These are phyloP conservation scores for Rosa multiflora DNA, from an alignment of 306 rosid species.

Conservation along the genomic window DNA sequence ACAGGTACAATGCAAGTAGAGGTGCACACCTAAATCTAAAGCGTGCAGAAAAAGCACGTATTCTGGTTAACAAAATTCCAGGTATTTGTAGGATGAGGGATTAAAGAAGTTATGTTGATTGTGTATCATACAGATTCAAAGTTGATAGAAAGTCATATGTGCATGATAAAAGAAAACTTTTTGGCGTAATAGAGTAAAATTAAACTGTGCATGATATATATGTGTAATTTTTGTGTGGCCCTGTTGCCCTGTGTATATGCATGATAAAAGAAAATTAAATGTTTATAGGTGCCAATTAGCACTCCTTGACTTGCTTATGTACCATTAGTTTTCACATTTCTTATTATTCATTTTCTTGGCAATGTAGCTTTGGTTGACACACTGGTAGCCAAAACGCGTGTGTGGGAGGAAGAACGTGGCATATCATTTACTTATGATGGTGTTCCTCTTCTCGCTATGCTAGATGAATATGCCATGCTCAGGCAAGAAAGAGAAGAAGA, in stretches of 20 bases:
- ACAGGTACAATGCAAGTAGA: conserved; percentile 98
- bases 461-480: conserved; percentile 97
- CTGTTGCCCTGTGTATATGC: not conserved
- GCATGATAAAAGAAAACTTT: not conserved
- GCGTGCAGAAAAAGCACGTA: conserved; percentile 97
- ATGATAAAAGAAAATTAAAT: not conserved
- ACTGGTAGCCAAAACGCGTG: conserved; percentile 85
- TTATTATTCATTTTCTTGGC: conserved; percentile 25
- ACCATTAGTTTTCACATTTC: not conserved
- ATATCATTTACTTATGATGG: conserved; percentile 85
- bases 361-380: conserved; percentile 89
- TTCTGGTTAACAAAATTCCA: conserved; percentile 95
- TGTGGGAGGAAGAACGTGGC: conserved; percentile 93
- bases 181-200: not conserved
- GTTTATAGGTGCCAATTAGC: not conserved
- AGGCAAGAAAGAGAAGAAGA: conserved; percentile 98
- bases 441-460: conserved; percentile 97
- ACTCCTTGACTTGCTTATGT: conserved; percentile 18
- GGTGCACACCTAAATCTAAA: conserved; percentile 99
- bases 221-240: not conserved
- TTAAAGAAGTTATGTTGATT: conserved; percentile 1
- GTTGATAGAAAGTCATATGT: not conserved
- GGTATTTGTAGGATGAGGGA: conserved; percentile 42
- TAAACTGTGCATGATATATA: not conserved
- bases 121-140: conserved; percentile 4